phyloP scores from a whole-genome alignment of 257 asterid species.

The Solanum rostratum region DNA sequence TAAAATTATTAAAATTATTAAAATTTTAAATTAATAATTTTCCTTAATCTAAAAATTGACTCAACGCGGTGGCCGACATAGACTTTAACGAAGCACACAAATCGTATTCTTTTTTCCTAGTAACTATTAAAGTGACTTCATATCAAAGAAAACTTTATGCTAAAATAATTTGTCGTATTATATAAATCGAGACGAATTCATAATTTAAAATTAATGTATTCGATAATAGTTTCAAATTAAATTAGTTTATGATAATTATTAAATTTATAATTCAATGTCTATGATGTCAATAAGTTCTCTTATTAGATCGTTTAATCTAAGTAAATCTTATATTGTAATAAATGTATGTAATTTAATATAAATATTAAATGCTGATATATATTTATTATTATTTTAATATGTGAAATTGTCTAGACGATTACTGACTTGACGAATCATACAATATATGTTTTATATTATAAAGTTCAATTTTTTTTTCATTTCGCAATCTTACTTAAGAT shows the following conservation, averaged over 20 bases:
- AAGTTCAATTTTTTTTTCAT: too few species aligned
- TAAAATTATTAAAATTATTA: too few species aligned
- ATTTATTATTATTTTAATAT: background rate
- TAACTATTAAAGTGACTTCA: background rate
- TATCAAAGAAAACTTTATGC: background rate
- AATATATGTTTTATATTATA: too few species aligned
- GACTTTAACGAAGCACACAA: background rate
- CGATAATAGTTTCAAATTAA: background rate
- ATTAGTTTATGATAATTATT: background rate
- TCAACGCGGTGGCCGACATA: background rate
- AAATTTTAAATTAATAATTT: too few species aligned
- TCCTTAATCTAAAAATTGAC: too few species aligned
- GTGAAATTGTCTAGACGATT: background rate
- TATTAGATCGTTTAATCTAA: background rate
- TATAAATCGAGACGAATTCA: background rate
- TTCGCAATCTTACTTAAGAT: background rate
- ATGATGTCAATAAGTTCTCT: background rate
- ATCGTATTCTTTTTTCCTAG: background rate
- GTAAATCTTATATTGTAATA: background rate
- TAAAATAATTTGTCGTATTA: background rate
- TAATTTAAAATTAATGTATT: background rate
- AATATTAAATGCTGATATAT: too few species aligned
- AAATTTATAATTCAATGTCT: too few species aligned
- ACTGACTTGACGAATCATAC: background rate
- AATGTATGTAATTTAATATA: too few species aligned